Evolutionary conservation across 2,329 filamentous ascomycete genomes (phyloP), one percentile per base, ranked within the genome.

Genomic region (Penicillium oxalicum): DNA sequence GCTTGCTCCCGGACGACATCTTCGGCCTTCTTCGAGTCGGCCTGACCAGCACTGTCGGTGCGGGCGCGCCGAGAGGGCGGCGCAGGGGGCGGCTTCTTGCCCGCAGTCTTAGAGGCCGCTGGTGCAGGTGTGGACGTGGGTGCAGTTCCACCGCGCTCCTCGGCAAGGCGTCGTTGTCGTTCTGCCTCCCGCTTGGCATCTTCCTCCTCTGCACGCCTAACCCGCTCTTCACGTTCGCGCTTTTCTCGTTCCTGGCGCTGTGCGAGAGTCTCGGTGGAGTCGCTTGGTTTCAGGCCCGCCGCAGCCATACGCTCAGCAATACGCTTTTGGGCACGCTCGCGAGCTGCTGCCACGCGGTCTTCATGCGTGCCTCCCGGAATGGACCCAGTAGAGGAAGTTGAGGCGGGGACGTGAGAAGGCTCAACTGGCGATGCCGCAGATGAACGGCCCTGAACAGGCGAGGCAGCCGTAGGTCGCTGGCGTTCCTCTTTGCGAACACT

Each of bases 251-350:
- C 93, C 50, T 87, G 81, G 52, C 90, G 82, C 70, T 98, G 91
- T 48, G 86, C 81, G 32, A 90, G 74, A 28, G 83, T 87, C 72
- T 98, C 93, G 3, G 86, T 84, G 35, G 84, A 73, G 64, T 94
- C 94, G 13, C 77, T 77, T 28, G 89, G 83, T 68, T 89, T 95
- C 65, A 98, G 86, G 33, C 93, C 93, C 52, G 97, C 80, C 40
- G 91, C 91, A 51, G 93, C 93, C 61, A 98, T 81, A 51, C 93
- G 85, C 69, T 97, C 93, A 33, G 93, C 91, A 86, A 98, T 97
- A 51, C 91, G 88, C 65, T 91, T 88, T 68, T 97, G 91, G 7
- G 93, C 94, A 67, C 96, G 91, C 68, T 96, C 91, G 67, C 94
- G 95, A 64, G 97, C 96, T 63, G 94, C 95, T 4, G 91, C 90